Base-by-base conservation (phyloP, 495 filamentous ascomycete species). In the Talaromyces thailandensis region DNA sequence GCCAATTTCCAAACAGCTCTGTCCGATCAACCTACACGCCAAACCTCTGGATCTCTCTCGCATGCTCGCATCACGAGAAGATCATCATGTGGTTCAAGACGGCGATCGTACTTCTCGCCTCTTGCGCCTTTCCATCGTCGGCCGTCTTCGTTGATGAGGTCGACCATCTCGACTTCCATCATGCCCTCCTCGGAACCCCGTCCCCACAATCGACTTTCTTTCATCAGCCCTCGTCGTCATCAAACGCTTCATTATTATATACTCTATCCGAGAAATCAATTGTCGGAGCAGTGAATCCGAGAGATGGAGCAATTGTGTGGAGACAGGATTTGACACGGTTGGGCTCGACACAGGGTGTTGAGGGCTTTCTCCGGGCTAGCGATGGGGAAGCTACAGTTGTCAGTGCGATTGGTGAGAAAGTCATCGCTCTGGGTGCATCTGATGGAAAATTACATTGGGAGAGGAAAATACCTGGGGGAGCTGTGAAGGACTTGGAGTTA, bases 91-190 rank as follows among this genome's bases (percentile, higher is more conserved):
- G 78, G 74, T 71, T 79, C 60, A 71, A 78, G 68, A 76, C 71
- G 70, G 72, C 73, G 63, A 70, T 79, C 58, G 53, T 63, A n/a
- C 65, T 76, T 55, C 60, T 73, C 64, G 66, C 76, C 67, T 71
- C 75, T 63, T 75, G 70, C 64, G 76, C 74, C 69, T 63, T 73
- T 64, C 71, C 75, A 55, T 68, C 69, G 63, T 62, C 66, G 62
- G 93, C 91, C 67, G 87, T 98, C 64, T 96, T 88, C 77, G 78
- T 82, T 57, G 94, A 99, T 69, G 94, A 98, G 70, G 92, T 96
- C 69, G 90, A 87, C 77, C 84, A 90, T 69, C 83, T 92, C 71
- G 94, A 99, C 76, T 98, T 89, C 80, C 95, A 98, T 75, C 86
- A 93, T 76, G 84, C 89, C 58, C 86, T 98, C 43, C 77, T 98